These are phyloP conservation scores for Chloris gayana DNA, from an alignment of 176 grass and related monocot species.

Conservation along the genomic window DNA sequence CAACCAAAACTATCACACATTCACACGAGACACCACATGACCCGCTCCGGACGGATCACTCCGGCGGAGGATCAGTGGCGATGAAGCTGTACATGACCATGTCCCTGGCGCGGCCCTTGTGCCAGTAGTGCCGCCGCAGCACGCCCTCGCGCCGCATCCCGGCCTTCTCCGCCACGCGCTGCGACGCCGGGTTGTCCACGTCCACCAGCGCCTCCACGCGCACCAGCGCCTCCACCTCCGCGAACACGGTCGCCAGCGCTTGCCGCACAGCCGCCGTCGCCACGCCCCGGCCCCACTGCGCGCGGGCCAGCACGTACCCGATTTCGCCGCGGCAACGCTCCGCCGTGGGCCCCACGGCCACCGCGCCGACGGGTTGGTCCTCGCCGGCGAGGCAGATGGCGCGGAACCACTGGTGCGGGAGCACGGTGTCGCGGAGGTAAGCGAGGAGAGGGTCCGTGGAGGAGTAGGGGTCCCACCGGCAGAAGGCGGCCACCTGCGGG, in stretches of 20 bases:
- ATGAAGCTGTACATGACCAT: conserved; percentile 73
- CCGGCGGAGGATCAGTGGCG: conserved; percentile 17
- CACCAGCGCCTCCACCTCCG: conserved; percentile 42
- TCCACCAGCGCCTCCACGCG: conserved; percentile 79
- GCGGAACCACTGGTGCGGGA: conserved; percentile 73
- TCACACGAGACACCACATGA: no score
- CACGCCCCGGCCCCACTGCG: conserved; percentile 71
- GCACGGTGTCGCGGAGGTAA: conserved; percentile 52
- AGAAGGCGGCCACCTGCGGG: conserved; percentile 53
- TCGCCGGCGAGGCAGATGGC: conserved; percentile 53
- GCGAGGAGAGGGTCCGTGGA: conserved; percentile 47
- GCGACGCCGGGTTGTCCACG: conserved; percentile 69
- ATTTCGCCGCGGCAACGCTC: conserved; percentile 60
- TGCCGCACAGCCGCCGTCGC: conserved; percentile 55
- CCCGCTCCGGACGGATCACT: background rate
- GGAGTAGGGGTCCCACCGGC: conserved; percentile 57
- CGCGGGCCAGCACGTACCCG: conserved; percentile 67
- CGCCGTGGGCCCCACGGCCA: conserved; percentile 45
- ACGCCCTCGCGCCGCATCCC: conserved; percentile 71
- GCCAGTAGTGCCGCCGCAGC: conserved; percentile 57
- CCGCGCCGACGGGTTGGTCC: conserved; percentile 51
- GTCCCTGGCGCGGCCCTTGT: conserved; percentile 59
- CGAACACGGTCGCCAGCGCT: conserved; percentile 43
- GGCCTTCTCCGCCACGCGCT: conserved; percentile 76
- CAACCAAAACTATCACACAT: background rate